A percentile compares a stretch with the other conserved stretches of the same genome.
Evolutionary conservation across 2,329 filamentous ascomycete genomes (phyloP).

Genomic region (Chalaropsis ovoidea): DNA sequence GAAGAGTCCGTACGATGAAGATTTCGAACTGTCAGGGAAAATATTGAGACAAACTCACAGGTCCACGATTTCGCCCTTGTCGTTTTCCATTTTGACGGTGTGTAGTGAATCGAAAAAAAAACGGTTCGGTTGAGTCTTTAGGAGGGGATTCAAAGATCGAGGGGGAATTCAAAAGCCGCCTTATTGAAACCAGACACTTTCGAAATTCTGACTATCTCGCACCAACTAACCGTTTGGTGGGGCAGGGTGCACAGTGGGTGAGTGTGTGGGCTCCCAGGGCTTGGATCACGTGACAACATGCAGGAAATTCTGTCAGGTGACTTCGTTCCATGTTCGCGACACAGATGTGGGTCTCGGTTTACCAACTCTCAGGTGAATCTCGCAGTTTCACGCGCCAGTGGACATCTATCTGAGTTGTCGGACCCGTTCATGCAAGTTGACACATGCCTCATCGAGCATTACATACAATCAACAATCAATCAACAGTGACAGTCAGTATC

Average conservation of each 20-base stretch:
- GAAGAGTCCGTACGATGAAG: background rate
- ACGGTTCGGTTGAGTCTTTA: constrained; percentile 25
- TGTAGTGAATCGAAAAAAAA: constrained; percentile 26
- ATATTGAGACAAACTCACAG: constrained; percentile 54
- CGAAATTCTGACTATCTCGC: constrained; percentile 22
- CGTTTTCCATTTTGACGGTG: constrained; percentile 89
- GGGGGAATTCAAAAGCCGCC: constrained; percentile 25
- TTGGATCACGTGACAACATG: constrained; percentile 16
- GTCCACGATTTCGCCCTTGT: constrained; percentile 98
- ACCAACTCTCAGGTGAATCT: background rate
- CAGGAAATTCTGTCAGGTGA: background rate
- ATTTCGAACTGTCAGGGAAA: background rate
- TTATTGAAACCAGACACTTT: constrained; percentile 23
- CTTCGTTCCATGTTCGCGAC: constrained; percentile 20
- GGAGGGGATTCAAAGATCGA: constrained; percentile 25
- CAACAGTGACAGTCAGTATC: background rate
- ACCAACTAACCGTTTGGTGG: constrained; percentile 22
- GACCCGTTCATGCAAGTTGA: background rate
- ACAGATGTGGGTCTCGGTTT: background rate
- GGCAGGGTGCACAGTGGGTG: constrained; percentile 23
- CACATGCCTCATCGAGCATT: no score
- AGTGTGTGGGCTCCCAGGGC: constrained; percentile 26
- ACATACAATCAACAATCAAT: background rate
- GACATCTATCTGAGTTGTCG: background rate
- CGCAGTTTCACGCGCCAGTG: constrained; percentile 10